phyloP scores from a whole-genome alignment of 2,329 filamentous ascomycete genomes.

The Epichloe gansuensis region DNA sequence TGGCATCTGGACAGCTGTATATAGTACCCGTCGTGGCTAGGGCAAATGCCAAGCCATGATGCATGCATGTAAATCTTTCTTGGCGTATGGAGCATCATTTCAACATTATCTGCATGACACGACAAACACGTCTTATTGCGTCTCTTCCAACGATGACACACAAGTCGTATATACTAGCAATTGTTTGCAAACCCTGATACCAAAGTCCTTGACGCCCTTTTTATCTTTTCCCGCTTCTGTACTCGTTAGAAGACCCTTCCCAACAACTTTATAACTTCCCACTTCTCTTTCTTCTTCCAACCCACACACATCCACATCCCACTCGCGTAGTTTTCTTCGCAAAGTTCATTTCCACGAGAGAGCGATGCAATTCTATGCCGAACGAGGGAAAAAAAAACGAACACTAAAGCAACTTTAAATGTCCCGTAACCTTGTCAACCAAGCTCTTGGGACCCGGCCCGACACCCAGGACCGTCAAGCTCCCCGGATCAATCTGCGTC shows the following conservation, averaged over 20 bases:
- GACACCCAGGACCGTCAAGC: constrained; percentile 80
- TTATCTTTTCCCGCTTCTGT: not conserved
- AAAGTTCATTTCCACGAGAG: too few species aligned
- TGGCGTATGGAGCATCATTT: not conserved
- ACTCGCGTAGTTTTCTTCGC: too few species aligned
- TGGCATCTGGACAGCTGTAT: not conserved
- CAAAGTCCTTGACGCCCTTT: not conserved
- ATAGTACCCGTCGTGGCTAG: constrained; percentile 10
- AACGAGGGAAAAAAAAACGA: not conserved
- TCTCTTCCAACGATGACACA: not conserved
- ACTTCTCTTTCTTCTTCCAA: too few species aligned
- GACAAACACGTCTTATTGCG: not conserved
- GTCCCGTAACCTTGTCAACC: constrained; percentile 75
- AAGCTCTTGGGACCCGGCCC: constrained; percentile 72
- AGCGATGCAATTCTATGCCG: too few species aligned
- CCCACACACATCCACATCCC: too few species aligned
- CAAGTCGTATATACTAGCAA: not conserved
- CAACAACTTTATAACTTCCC: not conserved
- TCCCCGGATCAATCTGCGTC: constrained; percentile 91
- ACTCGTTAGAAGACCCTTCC: not conserved
- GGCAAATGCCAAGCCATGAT: not conserved
- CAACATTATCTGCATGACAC: not conserved
- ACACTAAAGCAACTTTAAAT: constrained; percentile 64
- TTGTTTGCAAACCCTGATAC: not conserved
- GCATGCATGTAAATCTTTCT: not conserved